Percentiles rank a stretch among this genome's conserved stretches.
phyloP scores from a whole-genome alignment of 176 grass and related monocot species.

The Oryza rufipogon region DNA sequence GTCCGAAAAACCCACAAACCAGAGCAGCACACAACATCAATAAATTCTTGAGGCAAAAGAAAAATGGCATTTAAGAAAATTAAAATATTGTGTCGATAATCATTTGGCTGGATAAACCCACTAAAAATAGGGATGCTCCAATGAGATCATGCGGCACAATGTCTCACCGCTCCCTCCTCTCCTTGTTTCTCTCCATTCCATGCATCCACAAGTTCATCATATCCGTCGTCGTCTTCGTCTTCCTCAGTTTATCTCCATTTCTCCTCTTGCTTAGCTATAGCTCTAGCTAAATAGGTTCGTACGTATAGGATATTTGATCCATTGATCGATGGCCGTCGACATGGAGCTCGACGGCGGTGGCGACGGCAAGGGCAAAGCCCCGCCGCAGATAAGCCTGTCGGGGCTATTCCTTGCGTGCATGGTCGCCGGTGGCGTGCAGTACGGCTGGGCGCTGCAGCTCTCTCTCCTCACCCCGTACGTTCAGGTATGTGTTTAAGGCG shows the following conservation, averaged over 20 bases:
- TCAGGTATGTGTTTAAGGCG: slow-evolving; percentile 39
- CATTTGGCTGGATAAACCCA: background rate
- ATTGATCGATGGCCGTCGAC: background rate
- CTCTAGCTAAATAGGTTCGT: background rate
- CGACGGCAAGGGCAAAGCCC: background rate
- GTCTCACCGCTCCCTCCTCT: background rate
- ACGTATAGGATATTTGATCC: background rate
- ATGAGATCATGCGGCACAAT: background rate
- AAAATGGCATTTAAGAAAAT: background rate
- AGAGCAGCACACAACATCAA: background rate
- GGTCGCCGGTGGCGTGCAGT: slow-evolving; percentile 81
- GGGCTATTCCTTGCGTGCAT: slow-evolving; percentile 59
- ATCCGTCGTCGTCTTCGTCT: background rate
- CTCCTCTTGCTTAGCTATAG: background rate
- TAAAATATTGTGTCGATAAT: background rate
- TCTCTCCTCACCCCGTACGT: slow-evolving; percentile 92
- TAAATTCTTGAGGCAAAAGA: background rate
- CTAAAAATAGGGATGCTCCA: background rate
- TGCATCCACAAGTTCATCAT: slow-evolving; percentile 3
- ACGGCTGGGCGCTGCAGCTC: slow-evolving; percentile 85
- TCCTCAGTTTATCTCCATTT: background rate
- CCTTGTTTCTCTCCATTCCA: slow-evolving; percentile 24
- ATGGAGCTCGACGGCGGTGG: background rate
- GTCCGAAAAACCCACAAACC: background rate
- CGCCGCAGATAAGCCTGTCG: slow-evolving; percentile 45